phyloP scores from a whole-genome alignment of 2,329 filamentous ascomycete species.

The Cladosporium sp. region DNA sequence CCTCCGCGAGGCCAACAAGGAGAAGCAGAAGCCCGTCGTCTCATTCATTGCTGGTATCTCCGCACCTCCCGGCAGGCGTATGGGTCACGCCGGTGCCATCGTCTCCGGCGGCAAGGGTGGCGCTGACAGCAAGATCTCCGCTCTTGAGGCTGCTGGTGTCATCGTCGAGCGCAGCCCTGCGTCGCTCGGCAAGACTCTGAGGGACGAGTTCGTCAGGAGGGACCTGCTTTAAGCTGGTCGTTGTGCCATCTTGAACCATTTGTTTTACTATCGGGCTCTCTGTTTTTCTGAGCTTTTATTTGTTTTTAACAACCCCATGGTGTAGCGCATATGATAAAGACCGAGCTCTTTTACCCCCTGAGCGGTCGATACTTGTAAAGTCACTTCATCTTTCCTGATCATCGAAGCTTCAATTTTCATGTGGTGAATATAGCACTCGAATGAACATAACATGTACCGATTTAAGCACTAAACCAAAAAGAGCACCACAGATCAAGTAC shows the following conservation, averaged over 20 bases:
- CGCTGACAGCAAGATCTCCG: conserved; percentile 96
- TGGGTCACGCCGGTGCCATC: conserved; percentile 98
- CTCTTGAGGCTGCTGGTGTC: conserved; percentile 88
- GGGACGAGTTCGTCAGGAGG: conserved; percentile 91
- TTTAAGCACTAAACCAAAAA: too few relatives aligned
- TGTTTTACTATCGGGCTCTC: conserved; percentile 11
- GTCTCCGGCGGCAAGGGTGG: conserved; percentile 96
- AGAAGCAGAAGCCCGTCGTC: conserved; percentile 85
- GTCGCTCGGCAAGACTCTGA: conserved; percentile 84
- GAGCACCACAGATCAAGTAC: too few relatives aligned
- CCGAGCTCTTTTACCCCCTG: conserved; percentile 8
- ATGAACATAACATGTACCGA: too few relatives aligned
- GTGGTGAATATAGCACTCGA: too few relatives aligned
- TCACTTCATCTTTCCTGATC: conserved; percentile 21
- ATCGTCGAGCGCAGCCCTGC: conserved; percentile 95
- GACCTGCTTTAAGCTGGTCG: conserved; percentile 70
- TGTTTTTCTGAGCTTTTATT: not conserved
- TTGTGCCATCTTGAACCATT: conserved; percentile 3
- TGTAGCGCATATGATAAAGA: conserved; percentile 12
- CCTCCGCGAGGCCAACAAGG: conserved; percentile 84
- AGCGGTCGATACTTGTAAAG: conserved; percentile 13
- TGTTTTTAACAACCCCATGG: conserved; percentile 4
- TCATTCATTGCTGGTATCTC: conserved; percentile 98
- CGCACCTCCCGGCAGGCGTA: conserved; percentile 89
- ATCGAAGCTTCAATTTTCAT: not conserved